Conservation (phyloP, 2,329 filamentous ascomycete species). For the Neobulgaria alba region DNA sequence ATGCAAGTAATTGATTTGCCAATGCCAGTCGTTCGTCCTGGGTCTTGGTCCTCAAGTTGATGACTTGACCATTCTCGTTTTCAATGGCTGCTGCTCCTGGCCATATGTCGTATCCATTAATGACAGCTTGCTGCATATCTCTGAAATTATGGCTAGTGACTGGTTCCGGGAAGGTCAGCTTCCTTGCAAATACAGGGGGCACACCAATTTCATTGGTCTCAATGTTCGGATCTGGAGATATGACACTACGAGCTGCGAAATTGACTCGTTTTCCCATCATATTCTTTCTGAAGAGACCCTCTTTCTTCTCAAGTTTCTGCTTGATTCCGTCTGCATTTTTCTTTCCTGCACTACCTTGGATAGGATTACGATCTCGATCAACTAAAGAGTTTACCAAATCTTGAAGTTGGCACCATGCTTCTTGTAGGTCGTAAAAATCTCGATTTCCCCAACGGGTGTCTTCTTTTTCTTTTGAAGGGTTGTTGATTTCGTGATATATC, state of each 20-base stretch:
- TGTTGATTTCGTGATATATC: constrained; percentile 59
- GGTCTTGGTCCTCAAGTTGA: constrained; percentile 80
- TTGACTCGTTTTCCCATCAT: constrained; percentile 99
- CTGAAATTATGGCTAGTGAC: constrained; percentile 97
- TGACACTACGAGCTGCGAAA: constrained; percentile 93
- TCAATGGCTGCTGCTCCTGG: constrained; percentile 91
- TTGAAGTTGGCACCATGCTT: constrained; percentile 75
- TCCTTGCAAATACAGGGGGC: constrained; percentile 93
- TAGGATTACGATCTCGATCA: constrained; percentile 78
- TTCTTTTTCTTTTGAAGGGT: constrained; percentile 14
- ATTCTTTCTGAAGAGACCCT: constrained; percentile 95
- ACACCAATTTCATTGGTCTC: constrained; percentile 99
- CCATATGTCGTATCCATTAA: constrained; percentile 90
- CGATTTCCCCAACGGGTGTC: constrained; percentile 36
- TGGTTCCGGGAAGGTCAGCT: constrained; percentile 92
- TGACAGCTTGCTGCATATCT: constrained; percentile 90
- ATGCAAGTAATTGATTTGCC: constrained; percentile 86
- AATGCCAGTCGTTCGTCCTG: constrained; percentile 80
- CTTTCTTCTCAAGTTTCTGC: constrained; percentile 96
- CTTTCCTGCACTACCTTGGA: constrained; percentile 68
- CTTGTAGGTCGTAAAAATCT: constrained; percentile 69
- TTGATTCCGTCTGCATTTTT: constrained; percentile 91
- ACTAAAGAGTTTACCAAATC: constrained; percentile 88
- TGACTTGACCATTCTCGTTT: constrained; percentile 86
- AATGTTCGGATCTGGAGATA: constrained; percentile 96